Evolutionary conservation across 108 stramenopile species (phyloP).

Genomic region (Poteriospumella lacustris): DNA sequence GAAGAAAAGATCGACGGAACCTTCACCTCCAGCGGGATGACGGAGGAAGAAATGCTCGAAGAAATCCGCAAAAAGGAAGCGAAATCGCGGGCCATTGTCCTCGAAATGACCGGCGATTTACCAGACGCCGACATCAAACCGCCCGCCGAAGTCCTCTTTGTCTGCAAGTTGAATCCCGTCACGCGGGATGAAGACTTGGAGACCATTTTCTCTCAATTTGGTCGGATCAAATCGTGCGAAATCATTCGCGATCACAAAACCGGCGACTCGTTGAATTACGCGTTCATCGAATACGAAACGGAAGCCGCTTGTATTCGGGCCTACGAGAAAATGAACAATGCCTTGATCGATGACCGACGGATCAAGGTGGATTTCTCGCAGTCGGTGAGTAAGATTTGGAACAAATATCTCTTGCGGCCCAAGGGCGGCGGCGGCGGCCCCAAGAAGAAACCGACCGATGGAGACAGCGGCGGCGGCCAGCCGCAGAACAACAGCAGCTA

Average conservation of each 20-base stretch:
- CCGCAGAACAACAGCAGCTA: background rate
- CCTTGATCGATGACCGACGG: slow-evolving; percentile 90
- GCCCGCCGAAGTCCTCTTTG: slow-evolving; percentile 94
- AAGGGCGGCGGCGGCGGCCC: background rate
- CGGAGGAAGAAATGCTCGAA: slow-evolving; percentile 45
- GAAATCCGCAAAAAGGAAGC: slow-evolving; percentile 59
- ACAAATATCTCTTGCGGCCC: slow-evolving; percentile 16
- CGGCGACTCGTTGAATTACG: slow-evolving; percentile 87
- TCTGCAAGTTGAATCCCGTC: slow-evolving; percentile 94
- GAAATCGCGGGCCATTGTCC: slow-evolving; percentile 81
- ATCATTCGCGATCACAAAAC: slow-evolving; percentile 90
- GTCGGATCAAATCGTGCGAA: slow-evolving; percentile 71
- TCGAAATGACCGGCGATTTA: slow-evolving; percentile 91
- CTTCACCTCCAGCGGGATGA: slow-evolving; percentile 18
- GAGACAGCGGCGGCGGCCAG: background rate
- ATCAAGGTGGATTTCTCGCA: slow-evolving; percentile 97
- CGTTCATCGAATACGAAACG: slow-evolving; percentile 87
- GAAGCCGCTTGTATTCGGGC: slow-evolving; percentile 72
- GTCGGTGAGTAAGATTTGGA: slow-evolving; percentile 91
- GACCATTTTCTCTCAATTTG: slow-evolving; percentile 80
- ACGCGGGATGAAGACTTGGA: slow-evolving; percentile 95
- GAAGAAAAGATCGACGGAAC: slow-evolving; percentile 36
- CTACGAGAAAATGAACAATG: slow-evolving; percentile 99
- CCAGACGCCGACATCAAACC: slow-evolving; percentile 64
- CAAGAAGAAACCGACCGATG: background rate